Base-by-base conservation (phyloP, 139 green algal genomes). In the Volvox reticuliferus region DNA sequence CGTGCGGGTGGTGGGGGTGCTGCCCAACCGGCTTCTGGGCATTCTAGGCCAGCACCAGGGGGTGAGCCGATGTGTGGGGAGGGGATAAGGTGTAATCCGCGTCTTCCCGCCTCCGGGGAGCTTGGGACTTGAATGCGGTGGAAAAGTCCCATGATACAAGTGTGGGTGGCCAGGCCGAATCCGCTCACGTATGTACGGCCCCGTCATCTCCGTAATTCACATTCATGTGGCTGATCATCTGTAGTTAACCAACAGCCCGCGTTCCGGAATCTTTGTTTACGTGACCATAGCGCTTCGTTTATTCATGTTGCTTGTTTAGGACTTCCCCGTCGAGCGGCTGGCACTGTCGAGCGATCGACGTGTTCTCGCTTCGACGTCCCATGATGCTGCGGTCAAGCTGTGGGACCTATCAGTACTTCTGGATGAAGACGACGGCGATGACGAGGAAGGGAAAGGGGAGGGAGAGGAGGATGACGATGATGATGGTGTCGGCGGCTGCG, bases 1-100 rank as follows among this genome's bases (percentile, higher is more conserved):
- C 19, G 95, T 99, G 71, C 95, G 98, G 24, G 92, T 99, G 14
- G 37, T 99, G 18, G 94, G 79, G 88, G 91, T 99, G 81, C 95
- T 96, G 82, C 96, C 96, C 65, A 98, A 98, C 93, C 95, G 94
- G 83, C 97, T 99, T 93, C 89, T 99, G 84, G 98, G 96, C 9
- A 93, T 99, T 20, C 82, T 99, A 37, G 98, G 98, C 0, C 95
- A 97, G 79, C 96, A 99, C 88, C 91, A 90, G n/a, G 96, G 30
- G 86, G 86, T 90, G 44, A 28, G 86, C 12, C 16, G 20, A 1
- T 0, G 96, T n/a, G 2, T 30, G 30, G n/a, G 20, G 24, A 13
- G 77, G 44, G 44, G 9, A 55, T 55, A 55, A 9, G 44, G 9
- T 55, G 44, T 14, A 55, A 55, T 55, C 44, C 44, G 44, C 44